Evolutionary conservation across 495 filamentous ascomycete genomes (phyloP), one percentile per base, ranked within the genome.

Genomic region (Cercophora samala): DNA sequence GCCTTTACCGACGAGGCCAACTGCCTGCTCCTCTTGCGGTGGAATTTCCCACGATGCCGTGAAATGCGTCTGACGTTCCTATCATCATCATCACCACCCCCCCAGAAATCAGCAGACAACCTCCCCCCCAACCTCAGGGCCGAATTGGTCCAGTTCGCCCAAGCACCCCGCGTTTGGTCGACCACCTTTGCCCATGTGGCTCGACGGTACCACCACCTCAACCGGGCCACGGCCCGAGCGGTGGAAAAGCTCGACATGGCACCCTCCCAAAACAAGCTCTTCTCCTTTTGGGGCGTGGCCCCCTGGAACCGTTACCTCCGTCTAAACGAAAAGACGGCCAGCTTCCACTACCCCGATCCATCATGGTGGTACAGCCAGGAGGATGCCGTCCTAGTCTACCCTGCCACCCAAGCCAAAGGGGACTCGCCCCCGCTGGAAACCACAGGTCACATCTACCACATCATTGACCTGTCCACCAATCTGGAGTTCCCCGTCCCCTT

Each of bases 301-400:
- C 80, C 83, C 1, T 90, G 87, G 86, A 80, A 85, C 64, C 81
- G 78, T 5, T 84, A 85, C 70, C 72, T 87, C 5, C 77, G 83
- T 65, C 78, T 84, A 61, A 77, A 81, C 51, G 68, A 78, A 18
- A 77, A 77, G 64, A 73, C 65, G 0, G 75, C 75, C 17, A 66
- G 68, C 24, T 84, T 85, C 56, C 76, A 89, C 80, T 76, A 81
- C 72, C 25, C 80, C 5, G 82, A 90, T 68, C 77, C 86, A 5
- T 74, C 81, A 9, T 91, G 89, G 89, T 84, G 80, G 52, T 85
- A 85, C 70, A 86, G 85, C 59, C 68, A 75, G 37, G 76, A 78
- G 32, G 84, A 87, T 53, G 86, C 84, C 0, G 66, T 90, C 11
- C 62, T 90, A 26, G 84, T 89, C 19, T 90, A 84, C 68, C 85